Conservation (phyloP, 129 eudicot genomes). For the Chrysanthemum lavandulifolium region DNA sequence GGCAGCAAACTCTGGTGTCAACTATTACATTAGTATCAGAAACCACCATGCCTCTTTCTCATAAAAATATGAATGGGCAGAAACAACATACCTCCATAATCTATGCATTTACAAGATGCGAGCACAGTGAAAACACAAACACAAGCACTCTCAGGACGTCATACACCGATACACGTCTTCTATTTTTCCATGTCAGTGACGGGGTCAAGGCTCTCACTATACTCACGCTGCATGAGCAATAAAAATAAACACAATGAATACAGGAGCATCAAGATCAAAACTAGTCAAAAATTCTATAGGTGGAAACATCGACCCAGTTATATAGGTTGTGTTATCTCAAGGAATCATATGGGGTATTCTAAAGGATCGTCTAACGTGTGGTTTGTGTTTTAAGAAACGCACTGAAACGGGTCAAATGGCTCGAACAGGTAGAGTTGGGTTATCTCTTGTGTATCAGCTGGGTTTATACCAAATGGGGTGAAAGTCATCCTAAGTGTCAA, state of each 20-base stretch:
- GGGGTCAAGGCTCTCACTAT: slow-evolving; percentile 54
- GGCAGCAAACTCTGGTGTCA: no score
- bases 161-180: background rate
- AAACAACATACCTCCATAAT: slow-evolving; percentile 7
- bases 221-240: slow-evolving; percentile 55
- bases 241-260: background rate
- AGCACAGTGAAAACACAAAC: slow-evolving; percentile 23
- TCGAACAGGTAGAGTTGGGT: background rate
- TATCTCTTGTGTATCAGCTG: no score
- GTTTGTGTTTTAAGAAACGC: no score
- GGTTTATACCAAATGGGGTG: no score
- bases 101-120: slow-evolving; percentile 35
- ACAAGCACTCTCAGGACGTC: background rate
- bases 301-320: background rate
- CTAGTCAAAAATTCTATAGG: background rate
- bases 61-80: slow-evolving; percentile 9
- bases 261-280: background rate
- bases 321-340: background rate
- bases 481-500: slow-evolving; percentile 1
- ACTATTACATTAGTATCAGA: no score
- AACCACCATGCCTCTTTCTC: slow-evolving; percentile 8
- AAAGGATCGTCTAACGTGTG: background rate
- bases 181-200: slow-evolving; percentile 53
- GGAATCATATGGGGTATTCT: background rate
- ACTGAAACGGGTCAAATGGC: background rate